Evolutionary conservation across 768 basidiomycete genomes (phyloP).

Genomic region (Panus rudis): DNA sequence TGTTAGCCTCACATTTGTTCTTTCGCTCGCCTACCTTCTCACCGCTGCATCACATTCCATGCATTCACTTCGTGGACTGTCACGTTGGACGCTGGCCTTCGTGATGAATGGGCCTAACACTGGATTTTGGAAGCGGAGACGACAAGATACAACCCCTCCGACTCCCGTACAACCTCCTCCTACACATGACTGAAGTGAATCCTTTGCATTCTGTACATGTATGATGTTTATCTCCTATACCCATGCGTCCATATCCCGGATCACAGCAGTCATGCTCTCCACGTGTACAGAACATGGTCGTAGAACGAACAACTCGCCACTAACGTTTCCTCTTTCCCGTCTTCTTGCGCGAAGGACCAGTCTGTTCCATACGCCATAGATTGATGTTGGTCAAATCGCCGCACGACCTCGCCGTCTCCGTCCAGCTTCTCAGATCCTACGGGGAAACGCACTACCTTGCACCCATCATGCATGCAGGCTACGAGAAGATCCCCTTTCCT

Average conservation of each 20-base stretch:
- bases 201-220: neutral
- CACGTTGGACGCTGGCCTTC: slow-evolving; percentile 65
- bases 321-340: slow-evolving; percentile 34
- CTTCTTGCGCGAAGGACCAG: slow-evolving; percentile 56
- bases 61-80: slow-evolving; percentile 62
- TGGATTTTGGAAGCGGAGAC: slow-evolving; percentile 40
- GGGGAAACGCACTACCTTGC: slow-evolving; percentile 74
- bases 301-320: slow-evolving; percentile 95
- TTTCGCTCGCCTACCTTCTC: slow-evolving; percentile 60
- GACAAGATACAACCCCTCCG: slow-evolving; percentile 8
- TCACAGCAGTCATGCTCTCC: slow-evolving; percentile 48
- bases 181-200: neutral
- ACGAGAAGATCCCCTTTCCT: slow-evolving; percentile 73
- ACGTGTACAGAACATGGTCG: slow-evolving; percentile 77
- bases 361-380: slow-evolving; percentile 90
- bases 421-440: too few relatives aligned
- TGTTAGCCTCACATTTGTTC: slow-evolving; percentile 46
- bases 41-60: slow-evolving; percentile 58
- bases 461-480: slow-evolving; percentile 98
- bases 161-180: neutral
- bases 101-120: slow-evolving; percentile 54
- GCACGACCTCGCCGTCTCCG: slow-evolving; percentile 30
- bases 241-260: neutral
- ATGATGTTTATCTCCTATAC: neutral
- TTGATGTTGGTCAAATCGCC: slow-evolving; percentile 66